A percentile compares a stretch with the other conserved stretches of the same genome.
Conservation (phyloP, 1,284 basidiomycete genomes). For the Fomitopsis pinicola region DNA sequence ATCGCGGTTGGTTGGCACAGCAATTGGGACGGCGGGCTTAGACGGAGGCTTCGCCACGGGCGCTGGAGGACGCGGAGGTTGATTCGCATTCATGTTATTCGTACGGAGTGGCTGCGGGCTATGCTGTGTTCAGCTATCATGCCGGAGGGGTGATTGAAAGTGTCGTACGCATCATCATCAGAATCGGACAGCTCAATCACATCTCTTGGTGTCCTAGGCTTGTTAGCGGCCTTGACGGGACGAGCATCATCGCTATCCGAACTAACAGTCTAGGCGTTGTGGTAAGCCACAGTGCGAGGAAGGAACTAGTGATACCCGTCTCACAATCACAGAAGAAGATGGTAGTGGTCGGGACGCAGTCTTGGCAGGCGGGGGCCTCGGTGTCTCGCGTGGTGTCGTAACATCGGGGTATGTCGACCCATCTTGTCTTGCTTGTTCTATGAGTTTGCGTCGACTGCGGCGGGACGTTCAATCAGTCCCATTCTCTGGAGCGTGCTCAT, state of each 20-base stretch:
- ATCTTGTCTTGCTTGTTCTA: neutral
- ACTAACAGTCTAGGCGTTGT: neutral
- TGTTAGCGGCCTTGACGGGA: neutral
- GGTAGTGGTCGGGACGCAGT: neutral
- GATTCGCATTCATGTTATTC: slow-evolving; percentile 8
- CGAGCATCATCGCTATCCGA: neutral
- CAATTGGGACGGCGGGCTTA: slow-evolving; percentile 6
- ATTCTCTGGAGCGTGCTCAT: too few relatives aligned
- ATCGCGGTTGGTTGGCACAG: slow-evolving; percentile 18
- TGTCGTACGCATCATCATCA: slow-evolving; percentile 20
- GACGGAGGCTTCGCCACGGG: neutral
- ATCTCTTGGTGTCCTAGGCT: neutral
- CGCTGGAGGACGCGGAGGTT: neutral
- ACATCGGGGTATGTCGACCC: neutral
- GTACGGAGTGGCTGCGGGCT: slow-evolving; percentile 13
- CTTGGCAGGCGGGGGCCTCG: neutral
- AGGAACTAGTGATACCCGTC: neutral
- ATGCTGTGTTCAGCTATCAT: neutral
- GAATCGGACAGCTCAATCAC: slow-evolving; percentile 23
- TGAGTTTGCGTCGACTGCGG: neutral
- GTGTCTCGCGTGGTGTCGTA: neutral
- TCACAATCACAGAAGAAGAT: neutral
- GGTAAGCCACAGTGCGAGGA: neutral
- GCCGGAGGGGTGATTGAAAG: neutral
- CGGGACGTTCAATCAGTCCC: neutral